These are phyloP conservation scores for Aspergillus clavatus DNA, from an alignment of 2,329 filamentous ascomycete species.

Conservation along the genomic window DNA sequence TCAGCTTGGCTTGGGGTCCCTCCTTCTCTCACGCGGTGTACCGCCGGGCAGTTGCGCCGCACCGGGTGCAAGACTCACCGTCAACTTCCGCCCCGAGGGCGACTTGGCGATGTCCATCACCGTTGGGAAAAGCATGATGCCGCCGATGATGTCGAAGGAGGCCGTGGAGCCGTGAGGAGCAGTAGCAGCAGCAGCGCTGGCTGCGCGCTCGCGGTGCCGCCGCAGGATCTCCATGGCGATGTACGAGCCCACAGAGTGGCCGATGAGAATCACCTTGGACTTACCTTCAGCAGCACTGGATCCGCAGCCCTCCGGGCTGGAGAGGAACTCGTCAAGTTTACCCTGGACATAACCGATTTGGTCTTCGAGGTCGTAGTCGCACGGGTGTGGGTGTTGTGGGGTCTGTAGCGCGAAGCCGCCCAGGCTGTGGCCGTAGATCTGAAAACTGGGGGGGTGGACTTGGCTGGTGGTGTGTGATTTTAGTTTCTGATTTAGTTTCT, in stretches of 20 bases:
- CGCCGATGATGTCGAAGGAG: slow-evolving; percentile 43
- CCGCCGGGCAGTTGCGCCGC: not conserved
- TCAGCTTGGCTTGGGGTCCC: no score
- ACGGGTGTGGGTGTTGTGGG: not conserved
- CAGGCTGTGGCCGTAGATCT: slow-evolving; percentile 34
- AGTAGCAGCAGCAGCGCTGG: not conserved
- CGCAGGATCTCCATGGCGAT: slow-evolving; percentile 65
- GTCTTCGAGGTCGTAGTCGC: slow-evolving; percentile 40
- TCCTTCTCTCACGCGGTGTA: no score
- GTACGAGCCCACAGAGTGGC: slow-evolving; percentile 71
- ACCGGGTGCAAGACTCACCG: no score
- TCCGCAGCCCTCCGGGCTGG: no score
- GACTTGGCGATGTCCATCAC: slow-evolving; percentile 66
- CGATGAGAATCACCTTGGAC: slow-evolving; percentile 58
- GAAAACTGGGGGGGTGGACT: slow-evolving; percentile 10
- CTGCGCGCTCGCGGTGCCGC: slow-evolving; percentile 44
- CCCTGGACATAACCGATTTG: slow-evolving; percentile 48
- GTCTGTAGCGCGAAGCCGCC: slow-evolving; percentile 31
- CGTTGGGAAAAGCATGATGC: slow-evolving; percentile 68
- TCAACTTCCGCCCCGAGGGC: slow-evolving; percentile 53
- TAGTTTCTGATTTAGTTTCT: slow-evolving; percentile 13
- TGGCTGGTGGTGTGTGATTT: no score
- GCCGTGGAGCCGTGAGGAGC: not conserved
- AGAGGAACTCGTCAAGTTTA: slow-evolving; percentile 39
- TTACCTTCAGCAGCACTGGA: not conserved